Evolutionary conservation across 768 basidiomycete genomes (phyloP), one percentile per base, ranked within the genome.

Genomic region (Termitomyces sp.): DNA sequence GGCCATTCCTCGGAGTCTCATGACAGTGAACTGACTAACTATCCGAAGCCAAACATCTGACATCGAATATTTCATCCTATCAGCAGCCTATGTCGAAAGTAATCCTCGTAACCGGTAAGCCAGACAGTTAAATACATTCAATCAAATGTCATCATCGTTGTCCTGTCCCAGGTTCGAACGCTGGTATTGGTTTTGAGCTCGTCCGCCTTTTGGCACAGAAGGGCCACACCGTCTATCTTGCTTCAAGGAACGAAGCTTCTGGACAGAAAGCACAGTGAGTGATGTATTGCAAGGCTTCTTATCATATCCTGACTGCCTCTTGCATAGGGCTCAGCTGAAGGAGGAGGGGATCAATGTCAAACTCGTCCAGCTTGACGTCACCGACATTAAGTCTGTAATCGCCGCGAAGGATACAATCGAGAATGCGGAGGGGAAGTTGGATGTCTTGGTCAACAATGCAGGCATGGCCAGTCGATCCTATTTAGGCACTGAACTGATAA

Each of bases 391-490:
- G 0, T 71, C 74, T 5, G 69, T 78, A 37, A 53, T 64, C 13
- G 67, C 71, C 14, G 75, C 78, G 0, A 72, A 67, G 44, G 66
- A 70, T 1, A 59, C 56, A 20, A 74, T 80, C 44, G 70, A 76
- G 55, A 67, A 69, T 12, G 68, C 63, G 1, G 76, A 77, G 56
- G 78, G 78, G 0, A 69, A 66, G 13, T 68, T 80, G 39, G 75
- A 80, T 62, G 73, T 77, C 5, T 70, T 80, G 34, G 74, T 80
- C 41, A 79, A 79, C 65, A 79, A 78, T 50, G 78, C 76, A 26
- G 78, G 76, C 65, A 65, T 57, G 65, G n/a, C 42, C 24, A 39
- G 18, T 12, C 34, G 12, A 34, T 42, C 9, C 5, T 31, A 20
- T 49, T 20, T 5, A 32, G 9, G 7, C 27, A 47, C 27, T 27